Conservation (phyloP, 495 filamentous ascomycete species). For the Xylaria nigripes region DNA sequence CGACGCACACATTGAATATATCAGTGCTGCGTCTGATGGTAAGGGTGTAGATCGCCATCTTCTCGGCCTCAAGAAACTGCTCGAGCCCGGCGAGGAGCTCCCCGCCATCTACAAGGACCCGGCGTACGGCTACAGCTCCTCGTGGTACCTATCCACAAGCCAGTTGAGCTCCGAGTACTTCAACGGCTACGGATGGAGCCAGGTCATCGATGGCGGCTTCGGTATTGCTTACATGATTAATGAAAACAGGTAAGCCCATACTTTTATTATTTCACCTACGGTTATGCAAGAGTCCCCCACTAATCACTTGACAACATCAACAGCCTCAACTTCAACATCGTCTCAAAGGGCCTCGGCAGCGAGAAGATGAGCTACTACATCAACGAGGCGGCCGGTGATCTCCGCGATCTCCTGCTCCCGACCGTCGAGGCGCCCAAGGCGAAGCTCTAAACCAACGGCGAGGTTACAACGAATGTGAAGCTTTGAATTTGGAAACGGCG, state of each 20-base stretch:
- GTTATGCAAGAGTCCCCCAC: neutral
- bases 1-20: slow-evolving; percentile 80
- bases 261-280: slow-evolving; percentile 9
- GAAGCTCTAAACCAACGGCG: slow-evolving; percentile 76
- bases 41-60: slow-evolving; percentile 94
- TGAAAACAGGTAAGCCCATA: slow-evolving; percentile 74
- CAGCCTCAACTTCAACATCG: slow-evolving; percentile 96
- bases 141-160: slow-evolving; percentile 80
- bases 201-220: slow-evolving; percentile 93
- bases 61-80: slow-evolving; percentile 88
- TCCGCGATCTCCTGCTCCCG: slow-evolving; percentile 79
- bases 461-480: too few species aligned
- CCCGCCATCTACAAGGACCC: slow-evolving; percentile 83
- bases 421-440: slow-evolving; percentile 79
- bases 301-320: neutral
- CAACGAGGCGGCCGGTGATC: slow-evolving; percentile 84
- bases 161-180: slow-evolving; percentile 96
- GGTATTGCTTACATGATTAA: slow-evolving; percentile 99
- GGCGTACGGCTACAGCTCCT: slow-evolving; percentile 71
- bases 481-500: too few species aligned
- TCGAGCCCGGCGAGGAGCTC: slow-evolving; percentile 71
- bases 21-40: slow-evolving; percentile 77
- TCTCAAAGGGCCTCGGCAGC: slow-evolving; percentile 83
- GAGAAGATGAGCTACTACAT: slow-evolving; percentile 92
- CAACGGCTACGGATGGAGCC: slow-evolving; percentile 99